These are phyloP conservation scores for Cordyceps cateniannulata DNA, from an alignment of 2,329 filamentous ascomycete genomes.

Conservation along the genomic window DNA sequence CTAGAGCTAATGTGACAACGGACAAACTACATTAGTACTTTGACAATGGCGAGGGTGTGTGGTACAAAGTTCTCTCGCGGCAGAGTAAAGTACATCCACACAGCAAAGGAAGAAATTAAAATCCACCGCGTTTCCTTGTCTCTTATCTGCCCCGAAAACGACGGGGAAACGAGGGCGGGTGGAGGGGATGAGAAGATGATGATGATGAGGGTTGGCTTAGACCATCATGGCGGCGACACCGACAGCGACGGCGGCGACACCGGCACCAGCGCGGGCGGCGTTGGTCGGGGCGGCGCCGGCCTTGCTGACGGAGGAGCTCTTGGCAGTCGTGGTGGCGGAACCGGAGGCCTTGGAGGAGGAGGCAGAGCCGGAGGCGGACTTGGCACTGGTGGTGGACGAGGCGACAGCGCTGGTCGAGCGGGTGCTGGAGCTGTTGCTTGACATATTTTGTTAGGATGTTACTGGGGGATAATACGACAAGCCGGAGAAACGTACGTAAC, in stretches of 20 bases:
- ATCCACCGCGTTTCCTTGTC: neutral
- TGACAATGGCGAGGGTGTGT: neutral
- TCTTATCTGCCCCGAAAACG: neutral
- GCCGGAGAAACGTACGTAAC: neutral
- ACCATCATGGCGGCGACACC: slow-evolving; percentile 4
- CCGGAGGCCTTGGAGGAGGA: neutral
- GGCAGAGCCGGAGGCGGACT: neutral
- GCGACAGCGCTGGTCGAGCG: neutral
- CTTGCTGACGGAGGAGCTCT: neutral
- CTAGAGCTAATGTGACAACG: neutral
- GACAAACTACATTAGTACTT: neutral
- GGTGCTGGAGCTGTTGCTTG: neutral
- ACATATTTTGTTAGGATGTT: neutral
- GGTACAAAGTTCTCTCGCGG: neutral
- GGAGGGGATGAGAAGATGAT: neutral
- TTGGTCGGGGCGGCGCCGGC: neutral
- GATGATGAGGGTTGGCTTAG: neutral
- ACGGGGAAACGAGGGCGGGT: neutral
- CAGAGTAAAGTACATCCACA: neutral
- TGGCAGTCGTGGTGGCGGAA: neutral
- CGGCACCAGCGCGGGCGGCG: neutral
- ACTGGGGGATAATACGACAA: neutral
- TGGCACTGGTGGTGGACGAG: neutral
- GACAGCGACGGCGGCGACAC: slow-evolving; percentile 1
- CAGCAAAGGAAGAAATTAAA: neutral